Base-by-base conservation (phyloP, 768 basidiomycete species). In the Boletus huronensis region DNA sequence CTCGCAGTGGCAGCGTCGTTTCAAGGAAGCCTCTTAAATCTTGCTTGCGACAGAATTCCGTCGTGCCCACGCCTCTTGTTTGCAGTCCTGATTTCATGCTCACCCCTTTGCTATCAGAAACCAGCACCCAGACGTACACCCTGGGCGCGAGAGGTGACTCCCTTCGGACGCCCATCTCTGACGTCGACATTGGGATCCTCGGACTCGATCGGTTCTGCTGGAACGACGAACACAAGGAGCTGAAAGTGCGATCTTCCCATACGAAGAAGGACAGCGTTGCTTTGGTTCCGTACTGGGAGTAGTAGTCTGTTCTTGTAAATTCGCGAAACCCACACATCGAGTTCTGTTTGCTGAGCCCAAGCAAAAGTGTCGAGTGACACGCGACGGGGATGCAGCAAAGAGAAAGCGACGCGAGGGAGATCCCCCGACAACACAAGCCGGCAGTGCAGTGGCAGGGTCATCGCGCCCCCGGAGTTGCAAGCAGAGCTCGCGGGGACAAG, bases 371-470 rank as follows among this genome's bases (percentile, higher is more conserved):
- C 61, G 0, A 67, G 0, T 40, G 59, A 55, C 55, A 44, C 46
- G 0, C 0, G 0, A 1, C 0, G 0, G 32, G 31, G 25, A 49
- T 3, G 26, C 48, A 53, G 52, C 64, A 66, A 64, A 66, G 52
- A 66, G 43, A 60, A 52, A 16, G 44, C 53, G 54, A 52, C 23
- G 36, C 44, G 17, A 28, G 21, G n/a, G 25, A 44, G 53, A 82
- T 71, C 82, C 82, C 82, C 79, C 76, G 79, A 84, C 82, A 69
- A 84, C 82, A 62, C 82, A 77, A 79, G 81, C 81, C 77, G 53
- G 59, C 38, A 63, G 43, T 73, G 72, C 72, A 74, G 60, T 50
- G 57, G 72, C 72, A 70, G 64, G 74, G 74, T 75, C 74, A 75
- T 75, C 74, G 25, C 55, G 64, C 48, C 69, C 65, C 51, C 59